Evolutionary conservation across 2,329 filamentous ascomycete species (phyloP).

Genomic region (Stachybotrys echinatus): DNA sequence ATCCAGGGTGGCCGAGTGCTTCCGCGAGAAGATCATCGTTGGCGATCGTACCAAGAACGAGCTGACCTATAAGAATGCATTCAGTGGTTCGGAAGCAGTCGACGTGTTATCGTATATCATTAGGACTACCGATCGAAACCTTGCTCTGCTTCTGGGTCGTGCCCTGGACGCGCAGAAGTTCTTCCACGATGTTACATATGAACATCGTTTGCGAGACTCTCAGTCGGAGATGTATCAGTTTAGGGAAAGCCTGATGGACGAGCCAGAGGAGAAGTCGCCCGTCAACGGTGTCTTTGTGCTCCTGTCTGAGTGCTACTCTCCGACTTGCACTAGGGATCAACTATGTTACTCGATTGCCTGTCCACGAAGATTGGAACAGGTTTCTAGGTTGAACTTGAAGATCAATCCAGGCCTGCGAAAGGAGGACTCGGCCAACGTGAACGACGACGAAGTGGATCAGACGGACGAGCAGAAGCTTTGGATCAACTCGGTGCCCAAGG

Average conservation of each 20-base stretch:
- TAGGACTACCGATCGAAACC: slow-evolving; percentile 90
- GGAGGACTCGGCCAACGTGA: slow-evolving; percentile 47
- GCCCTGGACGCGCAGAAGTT: slow-evolving; percentile 97
- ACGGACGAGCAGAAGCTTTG: slow-evolving; percentile 96
- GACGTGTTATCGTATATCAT: slow-evolving; percentile 96
- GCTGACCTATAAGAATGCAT: slow-evolving; percentile 93
- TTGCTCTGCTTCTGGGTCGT: slow-evolving; percentile 84
- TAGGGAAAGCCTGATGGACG: slow-evolving; percentile 83
- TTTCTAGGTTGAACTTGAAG: slow-evolving; percentile 89
- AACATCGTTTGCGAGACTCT: slow-evolving; percentile 92
- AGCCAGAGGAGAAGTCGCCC: slow-evolving; percentile 61
- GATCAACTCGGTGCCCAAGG: slow-evolving; percentile 98
- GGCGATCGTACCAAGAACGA: slow-evolving; percentile 94
- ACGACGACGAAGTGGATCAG: slow-evolving; percentile 79
- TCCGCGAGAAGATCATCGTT: slow-evolving; percentile 80
- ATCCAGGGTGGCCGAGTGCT: slow-evolving; percentile 89
- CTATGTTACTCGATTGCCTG: slow-evolving; percentile 98
- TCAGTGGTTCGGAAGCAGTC: slow-evolving; percentile 91
- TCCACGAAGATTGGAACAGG: slow-evolving; percentile 87
- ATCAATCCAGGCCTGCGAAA: slow-evolving; percentile 81
- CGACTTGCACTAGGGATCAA: slow-evolving; percentile 91
- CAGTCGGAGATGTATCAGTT: slow-evolving; percentile 95
- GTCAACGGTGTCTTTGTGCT: slow-evolving; percentile 97
- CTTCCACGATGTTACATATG: slow-evolving; percentile 98
- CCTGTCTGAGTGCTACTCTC: slow-evolving; percentile 95